Percentiles rank a stretch among this genome's conserved stretches.
These are phyloP conservation scores for Colletotrichum melonis DNA, from an alignment of 2,329 filamentous ascomycete genomes.

Conservation along the genomic window DNA sequence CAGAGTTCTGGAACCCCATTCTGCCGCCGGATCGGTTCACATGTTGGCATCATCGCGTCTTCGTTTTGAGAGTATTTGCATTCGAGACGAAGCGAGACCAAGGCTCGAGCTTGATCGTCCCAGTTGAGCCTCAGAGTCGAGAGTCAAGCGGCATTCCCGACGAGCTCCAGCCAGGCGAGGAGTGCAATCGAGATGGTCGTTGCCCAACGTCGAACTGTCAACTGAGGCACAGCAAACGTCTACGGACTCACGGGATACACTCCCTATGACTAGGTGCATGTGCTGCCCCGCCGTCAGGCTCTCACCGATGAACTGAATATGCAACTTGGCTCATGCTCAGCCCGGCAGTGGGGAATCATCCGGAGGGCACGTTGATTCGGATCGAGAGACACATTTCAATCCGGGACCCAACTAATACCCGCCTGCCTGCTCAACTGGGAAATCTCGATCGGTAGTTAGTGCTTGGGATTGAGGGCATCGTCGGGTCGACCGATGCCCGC, in stretches of 20 bases:
- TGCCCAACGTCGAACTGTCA: background rate
- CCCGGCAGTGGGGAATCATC: background rate
- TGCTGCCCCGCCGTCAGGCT: background rate
- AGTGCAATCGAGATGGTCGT: background rate
- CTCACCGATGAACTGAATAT: slow-evolving; percentile 10
- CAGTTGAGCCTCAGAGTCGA: background rate
- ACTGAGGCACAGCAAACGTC: background rate
- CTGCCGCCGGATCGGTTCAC: background rate
- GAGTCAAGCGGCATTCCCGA: background rate
- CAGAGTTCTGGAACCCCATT: background rate
- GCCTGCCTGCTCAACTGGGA: background rate
- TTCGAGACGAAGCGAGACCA: background rate
- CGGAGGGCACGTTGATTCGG: background rate
- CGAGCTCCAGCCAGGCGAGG: background rate
- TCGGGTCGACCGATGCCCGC: slow-evolving; percentile 1
- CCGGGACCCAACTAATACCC: background rate
- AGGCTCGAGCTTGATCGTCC: background rate
- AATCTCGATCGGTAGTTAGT: background rate
- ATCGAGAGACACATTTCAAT: background rate
- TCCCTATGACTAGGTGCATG: background rate
- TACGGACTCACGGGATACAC: too few relatives aligned
- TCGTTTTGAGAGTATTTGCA: background rate
- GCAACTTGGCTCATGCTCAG: background rate
- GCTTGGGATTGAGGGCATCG: slow-evolving; percentile 17
- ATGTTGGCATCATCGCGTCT: background rate